A percentile compares a stretch with the other conserved stretches of the same genome.
Evolutionary conservation across 352 stramenopile species (phyloP).

Genomic region (Phytophthora pinifolia): DNA sequence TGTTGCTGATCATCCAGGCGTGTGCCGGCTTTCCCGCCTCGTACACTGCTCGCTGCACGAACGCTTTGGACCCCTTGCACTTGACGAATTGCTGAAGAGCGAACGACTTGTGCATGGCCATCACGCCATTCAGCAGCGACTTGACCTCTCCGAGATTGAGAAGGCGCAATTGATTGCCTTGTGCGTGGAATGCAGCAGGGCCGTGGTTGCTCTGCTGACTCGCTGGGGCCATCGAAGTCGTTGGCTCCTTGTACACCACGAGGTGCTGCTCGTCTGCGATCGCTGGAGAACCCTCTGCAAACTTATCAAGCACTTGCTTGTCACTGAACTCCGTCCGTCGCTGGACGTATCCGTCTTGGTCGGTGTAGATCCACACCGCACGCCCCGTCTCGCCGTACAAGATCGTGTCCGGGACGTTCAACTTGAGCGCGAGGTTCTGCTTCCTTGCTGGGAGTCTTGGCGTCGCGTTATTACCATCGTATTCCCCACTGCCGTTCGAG

Average conservation of each 20-base stretch:
- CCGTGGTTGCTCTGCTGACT: slow-evolving; percentile 3
- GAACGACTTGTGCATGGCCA: slow-evolving; percentile 63
- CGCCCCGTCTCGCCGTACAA: slow-evolving; percentile 76
- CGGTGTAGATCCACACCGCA: slow-evolving; percentile 71
- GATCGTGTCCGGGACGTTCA: slow-evolving; percentile 81
- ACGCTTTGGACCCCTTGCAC: slow-evolving; percentile 73
- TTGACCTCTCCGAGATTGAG: slow-evolving; percentile 68
- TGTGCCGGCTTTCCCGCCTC: slow-evolving; percentile 57
- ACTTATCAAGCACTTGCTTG: slow-evolving; percentile 71
- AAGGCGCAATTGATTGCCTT: slow-evolving; percentile 67
- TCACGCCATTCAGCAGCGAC: slow-evolving; percentile 64
- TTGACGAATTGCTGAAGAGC: slow-evolving; percentile 72
- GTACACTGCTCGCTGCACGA: slow-evolving; percentile 67
- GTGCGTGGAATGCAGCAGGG: slow-evolving; percentile 29
- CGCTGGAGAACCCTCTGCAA: slow-evolving; percentile 31
- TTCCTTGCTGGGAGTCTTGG: slow-evolving; percentile 13
- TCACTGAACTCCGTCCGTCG: slow-evolving; percentile 65
- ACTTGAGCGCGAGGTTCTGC: slow-evolving; percentile 33
- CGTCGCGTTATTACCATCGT: slow-evolving; percentile 9
- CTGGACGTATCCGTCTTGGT: slow-evolving; percentile 69
- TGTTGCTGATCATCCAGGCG: slow-evolving; percentile 86
- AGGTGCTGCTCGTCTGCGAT: slow-evolving; percentile 44
- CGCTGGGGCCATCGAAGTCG: slow-evolving; percentile 25
- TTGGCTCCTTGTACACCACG: slow-evolving; percentile 74
- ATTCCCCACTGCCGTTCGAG: background rate